Percentiles rank a stretch among this genome's conserved stretches.
phyloP scores from a whole-genome alignment of 257 asterid genomes.

The Solanum tacnaense region DNA sequence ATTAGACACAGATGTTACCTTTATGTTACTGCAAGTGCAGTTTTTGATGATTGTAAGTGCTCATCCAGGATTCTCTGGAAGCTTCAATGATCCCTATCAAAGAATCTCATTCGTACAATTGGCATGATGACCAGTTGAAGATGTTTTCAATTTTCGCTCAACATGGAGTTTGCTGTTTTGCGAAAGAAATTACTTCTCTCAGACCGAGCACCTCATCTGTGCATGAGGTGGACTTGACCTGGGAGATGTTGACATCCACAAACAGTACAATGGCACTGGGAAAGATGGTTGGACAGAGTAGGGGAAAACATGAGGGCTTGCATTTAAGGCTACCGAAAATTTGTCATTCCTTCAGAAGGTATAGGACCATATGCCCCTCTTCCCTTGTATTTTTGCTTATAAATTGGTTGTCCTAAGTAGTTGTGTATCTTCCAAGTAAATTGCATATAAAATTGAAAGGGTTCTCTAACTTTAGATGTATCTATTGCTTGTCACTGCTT shows the following conservation, averaged over 20 bases:
- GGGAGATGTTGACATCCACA: constrained; percentile 71
- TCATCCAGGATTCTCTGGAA: constrained; percentile 52
- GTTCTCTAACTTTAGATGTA: not conserved
- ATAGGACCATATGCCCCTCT: constrained; percentile 3
- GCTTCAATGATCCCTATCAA: constrained; percentile 27
- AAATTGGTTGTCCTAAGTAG: not conserved
- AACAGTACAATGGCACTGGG: constrained; percentile 62
- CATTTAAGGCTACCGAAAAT: constrained; percentile 13
- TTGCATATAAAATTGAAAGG: not conserved
- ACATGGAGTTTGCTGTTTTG: constrained; percentile 71
- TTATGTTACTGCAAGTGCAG: constrained; percentile 5
- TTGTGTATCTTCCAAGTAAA: not conserved
- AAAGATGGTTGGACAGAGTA: constrained; percentile 40
- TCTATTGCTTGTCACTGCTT: not conserved
- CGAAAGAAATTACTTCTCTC: constrained; percentile 46
- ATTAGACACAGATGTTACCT: not conserved
- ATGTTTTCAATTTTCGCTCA: constrained; percentile 61
- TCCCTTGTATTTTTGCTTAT: not conserved
- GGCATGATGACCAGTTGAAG: constrained; percentile 59
- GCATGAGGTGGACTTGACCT: constrained; percentile 44
- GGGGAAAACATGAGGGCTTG: constrained; percentile 1
- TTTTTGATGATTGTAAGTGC: constrained; percentile 3
- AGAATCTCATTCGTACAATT: constrained; percentile 32
- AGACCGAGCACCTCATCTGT: constrained; percentile 28
- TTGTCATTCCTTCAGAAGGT: constrained; percentile 38